These are phyloP conservation scores for Apiotrichum porosum DNA, from an alignment of 1,284 basidiomycete genomes.

Conservation along the genomic window DNA sequence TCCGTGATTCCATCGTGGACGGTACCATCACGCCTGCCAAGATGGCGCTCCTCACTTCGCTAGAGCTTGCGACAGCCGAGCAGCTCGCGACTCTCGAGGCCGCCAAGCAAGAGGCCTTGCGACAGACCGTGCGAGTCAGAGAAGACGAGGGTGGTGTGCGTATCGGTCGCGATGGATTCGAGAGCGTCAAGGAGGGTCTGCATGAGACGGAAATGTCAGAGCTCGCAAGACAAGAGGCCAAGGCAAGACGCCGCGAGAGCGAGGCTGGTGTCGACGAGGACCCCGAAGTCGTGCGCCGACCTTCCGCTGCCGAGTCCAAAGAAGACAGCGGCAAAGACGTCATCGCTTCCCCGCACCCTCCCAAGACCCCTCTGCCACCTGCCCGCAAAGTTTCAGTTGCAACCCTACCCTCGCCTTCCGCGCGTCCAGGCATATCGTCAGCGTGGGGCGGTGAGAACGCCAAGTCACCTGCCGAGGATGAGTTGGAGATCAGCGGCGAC, in stretches of 20 bases:
- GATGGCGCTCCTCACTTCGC: constrained; percentile 31
- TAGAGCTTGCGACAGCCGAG: constrained; percentile 36
- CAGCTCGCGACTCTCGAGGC: constrained; percentile 33
- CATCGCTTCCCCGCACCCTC: too few species aligned
- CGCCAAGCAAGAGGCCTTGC: constrained; percentile 28
- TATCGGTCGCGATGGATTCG: constrained; percentile 40
- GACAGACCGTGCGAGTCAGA: constrained; percentile 34
- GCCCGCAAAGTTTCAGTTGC: background rate
- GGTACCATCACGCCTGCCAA: constrained; percentile 21
- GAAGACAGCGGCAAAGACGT: too few species aligned
- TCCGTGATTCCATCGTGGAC: constrained; percentile 21
- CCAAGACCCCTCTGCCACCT: background rate
- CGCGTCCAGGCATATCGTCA: constrained; percentile 4
- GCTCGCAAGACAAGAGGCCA: constrained; percentile 9
- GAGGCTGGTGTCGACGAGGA: background rate
- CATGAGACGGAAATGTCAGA: constrained; percentile 5
- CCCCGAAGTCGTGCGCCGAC: background rate
- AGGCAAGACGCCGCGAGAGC: constrained; percentile 8
- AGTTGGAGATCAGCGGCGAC: constrained; percentile 7
- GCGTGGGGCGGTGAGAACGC: constrained; percentile 12
- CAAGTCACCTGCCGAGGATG: background rate
- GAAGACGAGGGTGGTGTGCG: constrained; percentile 23
- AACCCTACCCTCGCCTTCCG: background rate
- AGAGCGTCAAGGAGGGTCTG: constrained; percentile 25
- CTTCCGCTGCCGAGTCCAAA: background rate